Evolutionary conservation across 139 green algal genomes (phyloP).

Genomic region (Chlorella sp.): DNA sequence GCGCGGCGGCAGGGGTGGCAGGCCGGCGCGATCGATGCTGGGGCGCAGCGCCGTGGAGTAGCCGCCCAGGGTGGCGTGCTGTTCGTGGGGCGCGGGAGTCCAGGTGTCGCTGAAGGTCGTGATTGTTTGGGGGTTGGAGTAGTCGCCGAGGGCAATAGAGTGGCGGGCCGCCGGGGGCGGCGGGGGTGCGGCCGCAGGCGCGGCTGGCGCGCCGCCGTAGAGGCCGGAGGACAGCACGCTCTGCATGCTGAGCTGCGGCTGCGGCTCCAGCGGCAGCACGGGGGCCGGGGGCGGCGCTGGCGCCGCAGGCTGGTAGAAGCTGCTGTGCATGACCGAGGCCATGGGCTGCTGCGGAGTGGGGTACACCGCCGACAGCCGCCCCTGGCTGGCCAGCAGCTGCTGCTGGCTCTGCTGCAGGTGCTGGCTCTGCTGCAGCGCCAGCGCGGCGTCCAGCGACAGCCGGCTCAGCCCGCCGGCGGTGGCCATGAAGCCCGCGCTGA

Average conservation of each 20-base stretch:
- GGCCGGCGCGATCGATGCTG: conserved; percentile 17
- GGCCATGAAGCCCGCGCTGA: conserved; percentile 11
- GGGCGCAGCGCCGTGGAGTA: conserved; percentile 6
- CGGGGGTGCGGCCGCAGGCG: no score
- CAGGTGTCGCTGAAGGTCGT: not conserved
- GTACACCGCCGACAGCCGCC: not conserved
- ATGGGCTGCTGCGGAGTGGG: not conserved
- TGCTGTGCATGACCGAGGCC: conserved; percentile 30
- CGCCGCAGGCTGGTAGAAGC: no score
- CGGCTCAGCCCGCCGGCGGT: not conserved
- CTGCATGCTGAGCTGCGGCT: no score
- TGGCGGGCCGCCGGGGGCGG: conserved; percentile 14
- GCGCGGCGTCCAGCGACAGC: conserved; percentile 28
- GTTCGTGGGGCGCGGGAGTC: not conserved
- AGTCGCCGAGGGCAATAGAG: conserved; percentile 8
- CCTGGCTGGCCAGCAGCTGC: conserved; percentile 11
- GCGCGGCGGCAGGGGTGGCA: conserved; percentile 18
- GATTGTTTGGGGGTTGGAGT: not conserved
- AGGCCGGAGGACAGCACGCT: no score
- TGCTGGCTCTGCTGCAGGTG: conserved; percentile 12
- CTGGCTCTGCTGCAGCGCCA: conserved; percentile 17
- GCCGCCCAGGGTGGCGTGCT: not conserved
- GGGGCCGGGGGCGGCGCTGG: no score
- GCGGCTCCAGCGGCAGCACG: no score
- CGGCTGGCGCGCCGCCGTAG: no score